phyloP scores from a whole-genome alignment of 495 filamentous ascomycete genomes.

The Trichoderma orchidacearum region DNA sequence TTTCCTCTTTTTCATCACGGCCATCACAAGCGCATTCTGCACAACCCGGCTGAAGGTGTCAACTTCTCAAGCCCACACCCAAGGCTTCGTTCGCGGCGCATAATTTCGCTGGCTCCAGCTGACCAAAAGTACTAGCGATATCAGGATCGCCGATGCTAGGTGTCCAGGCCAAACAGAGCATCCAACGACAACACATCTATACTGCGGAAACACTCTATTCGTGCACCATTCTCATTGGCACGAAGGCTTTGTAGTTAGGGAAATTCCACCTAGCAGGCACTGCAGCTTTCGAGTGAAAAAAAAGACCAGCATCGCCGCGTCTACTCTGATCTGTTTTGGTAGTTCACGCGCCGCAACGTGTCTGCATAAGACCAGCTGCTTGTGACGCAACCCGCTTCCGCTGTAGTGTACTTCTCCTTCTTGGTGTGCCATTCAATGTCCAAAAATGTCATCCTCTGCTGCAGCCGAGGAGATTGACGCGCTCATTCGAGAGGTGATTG shows the following conservation, averaged over 20 bases:
- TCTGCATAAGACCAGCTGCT: background rate
- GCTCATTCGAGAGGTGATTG: slow-evolving; percentile 14
- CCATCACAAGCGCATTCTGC: no score
- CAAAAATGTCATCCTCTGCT: background rate
- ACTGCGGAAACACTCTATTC: no score
- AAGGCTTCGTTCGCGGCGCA: no score
- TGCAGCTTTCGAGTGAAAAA: background rate
- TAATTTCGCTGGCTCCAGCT: no score
- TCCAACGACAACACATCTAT: no score
- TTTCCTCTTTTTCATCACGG: no score
- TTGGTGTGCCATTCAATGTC: background rate
- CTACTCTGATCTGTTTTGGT: background rate
- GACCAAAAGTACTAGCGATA: no score
- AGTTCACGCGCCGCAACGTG: background rate
- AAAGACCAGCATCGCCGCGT: background rate
- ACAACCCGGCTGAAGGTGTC: no score
- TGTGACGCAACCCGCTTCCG: background rate
- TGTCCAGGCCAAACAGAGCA: no score
- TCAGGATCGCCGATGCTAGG: no score
- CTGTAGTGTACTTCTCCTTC: background rate
- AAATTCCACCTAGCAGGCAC: background rate
- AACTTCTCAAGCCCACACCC: no score
- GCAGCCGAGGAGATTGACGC: slow-evolving; percentile 6
- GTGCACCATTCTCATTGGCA: no score
- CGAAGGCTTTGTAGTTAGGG: background rate